These are phyloP conservation scores for Coprinopsis cinerea DNA, from an alignment of 768 basidiomycete species.

Conservation along the genomic window DNA sequence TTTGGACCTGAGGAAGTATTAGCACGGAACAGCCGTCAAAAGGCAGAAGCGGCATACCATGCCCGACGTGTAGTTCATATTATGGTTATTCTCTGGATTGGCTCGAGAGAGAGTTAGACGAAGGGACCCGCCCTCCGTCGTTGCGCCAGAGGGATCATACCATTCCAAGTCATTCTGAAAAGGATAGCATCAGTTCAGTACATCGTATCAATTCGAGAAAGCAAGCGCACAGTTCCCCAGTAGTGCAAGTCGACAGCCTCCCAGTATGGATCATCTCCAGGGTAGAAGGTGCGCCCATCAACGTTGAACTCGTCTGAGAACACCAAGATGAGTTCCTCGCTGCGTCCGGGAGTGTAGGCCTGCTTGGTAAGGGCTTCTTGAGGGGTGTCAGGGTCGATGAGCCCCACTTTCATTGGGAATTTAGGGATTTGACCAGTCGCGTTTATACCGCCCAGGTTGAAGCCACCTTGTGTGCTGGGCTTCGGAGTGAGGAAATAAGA, in stretches of 20 bases:
- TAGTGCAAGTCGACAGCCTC: slow-evolving; percentile 61
- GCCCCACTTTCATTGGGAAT: slow-evolving; percentile 21
- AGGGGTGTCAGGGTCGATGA: slow-evolving; percentile 76
- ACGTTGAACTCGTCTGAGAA: slow-evolving; percentile 82
- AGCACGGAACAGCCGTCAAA: not conserved
- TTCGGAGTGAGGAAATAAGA: slow-evolving; percentile 37
- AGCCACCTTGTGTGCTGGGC: slow-evolving; percentile 44
- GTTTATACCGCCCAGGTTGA: slow-evolving; percentile 71
- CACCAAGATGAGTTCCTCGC: slow-evolving; percentile 45
- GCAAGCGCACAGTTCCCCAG: slow-evolving; percentile 49
- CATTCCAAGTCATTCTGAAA: slow-evolving; percentile 62
- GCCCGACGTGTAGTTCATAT: slow-evolving; percentile 58
- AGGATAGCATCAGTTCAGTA: not conserved
- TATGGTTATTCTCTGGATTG: slow-evolving; percentile 41
- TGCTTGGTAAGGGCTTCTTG: slow-evolving; percentile 42
- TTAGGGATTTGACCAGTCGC: slow-evolving; percentile 48
- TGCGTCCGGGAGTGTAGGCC: slow-evolving; percentile 40
- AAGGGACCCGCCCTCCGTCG: slow-evolving; percentile 65
- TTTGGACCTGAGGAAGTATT: slow-evolving; percentile 25
- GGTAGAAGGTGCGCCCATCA: slow-evolving; percentile 66
- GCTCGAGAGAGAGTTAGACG: slow-evolving; percentile 60
- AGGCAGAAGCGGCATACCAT: slow-evolving; percentile 34
- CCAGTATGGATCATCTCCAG: slow-evolving; percentile 65
- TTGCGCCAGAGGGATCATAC: slow-evolving; percentile 66
- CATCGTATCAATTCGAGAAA: not conserved